Conservation (phyloP, 2,329 filamentous ascomycete species). For the Cytospora leucostoma region DNA sequence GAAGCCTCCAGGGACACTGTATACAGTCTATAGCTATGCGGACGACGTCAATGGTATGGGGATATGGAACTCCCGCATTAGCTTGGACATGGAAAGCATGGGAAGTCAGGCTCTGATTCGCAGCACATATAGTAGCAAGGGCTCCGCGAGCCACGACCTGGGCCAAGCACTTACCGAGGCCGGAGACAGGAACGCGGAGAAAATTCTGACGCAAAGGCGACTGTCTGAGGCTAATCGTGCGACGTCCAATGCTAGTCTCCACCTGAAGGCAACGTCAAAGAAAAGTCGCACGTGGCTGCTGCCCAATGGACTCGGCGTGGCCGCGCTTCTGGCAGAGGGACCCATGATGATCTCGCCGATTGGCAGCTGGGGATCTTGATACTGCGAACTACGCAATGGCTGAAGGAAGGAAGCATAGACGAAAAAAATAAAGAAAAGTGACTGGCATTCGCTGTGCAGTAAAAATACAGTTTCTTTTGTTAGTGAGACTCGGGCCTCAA, state of each 20-base stretch:
- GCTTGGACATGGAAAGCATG: constrained; percentile 15
- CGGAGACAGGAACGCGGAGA: constrained; percentile 21
- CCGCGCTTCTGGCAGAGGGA: constrained; percentile 15
- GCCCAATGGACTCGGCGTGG: constrained; percentile 35
- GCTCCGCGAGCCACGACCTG: constrained; percentile 11
- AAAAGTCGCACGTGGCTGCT: constrained; percentile 37
- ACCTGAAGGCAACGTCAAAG: constrained; percentile 33
- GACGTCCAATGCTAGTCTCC: constrained; percentile 34
- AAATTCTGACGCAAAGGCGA: constrained; percentile 28
- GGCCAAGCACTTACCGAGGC: constrained; percentile 25
- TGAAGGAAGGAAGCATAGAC: constrained; percentile 13
- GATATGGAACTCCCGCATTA: constrained; percentile 20
- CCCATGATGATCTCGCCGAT: constrained; percentile 21
- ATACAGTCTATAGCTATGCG: not conserved
- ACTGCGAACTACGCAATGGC: constrained; percentile 12
- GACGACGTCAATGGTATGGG: constrained; percentile 7
- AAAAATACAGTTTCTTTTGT: constrained; percentile 17
- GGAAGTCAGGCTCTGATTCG: constrained; percentile 12
- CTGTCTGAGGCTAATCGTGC: constrained; percentile 30
- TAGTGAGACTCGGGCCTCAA: constrained; percentile 19
- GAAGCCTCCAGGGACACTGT: constrained; percentile 9
- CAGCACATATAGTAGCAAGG: constrained; percentile 1
- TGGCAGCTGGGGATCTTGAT: constrained; percentile 16
- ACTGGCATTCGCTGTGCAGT: constrained; percentile 19
- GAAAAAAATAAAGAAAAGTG: constrained; percentile 21